Evolutionary conservation across 1,139 yeast genomes (phyloP).

Genomic region (Sugiyamaella pinicola): DNA sequence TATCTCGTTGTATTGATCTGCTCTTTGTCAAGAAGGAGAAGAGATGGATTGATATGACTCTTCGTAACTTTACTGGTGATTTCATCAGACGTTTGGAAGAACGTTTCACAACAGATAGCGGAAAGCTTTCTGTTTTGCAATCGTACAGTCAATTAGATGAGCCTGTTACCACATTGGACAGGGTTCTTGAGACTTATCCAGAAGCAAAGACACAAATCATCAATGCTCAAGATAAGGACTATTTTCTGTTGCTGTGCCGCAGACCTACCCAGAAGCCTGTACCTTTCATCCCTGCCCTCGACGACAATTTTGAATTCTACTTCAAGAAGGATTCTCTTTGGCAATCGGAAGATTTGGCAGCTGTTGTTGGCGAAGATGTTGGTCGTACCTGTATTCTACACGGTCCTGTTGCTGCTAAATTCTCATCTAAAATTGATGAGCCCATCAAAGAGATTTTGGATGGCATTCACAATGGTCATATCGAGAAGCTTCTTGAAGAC

Average conservation of each 20-base stretch:
- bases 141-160: constrained; percentile 64
- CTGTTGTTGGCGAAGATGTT: constrained; percentile 94
- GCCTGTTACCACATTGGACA: constrained; percentile 63
- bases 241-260: constrained; percentile 80
- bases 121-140: constrained; percentile 67
- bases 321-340: constrained; percentile 98
- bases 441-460: constrained; percentile 92
- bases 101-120: constrained; percentile 68
- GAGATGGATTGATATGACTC: constrained; percentile 86
- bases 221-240: constrained; percentile 94
- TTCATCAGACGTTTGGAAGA: constrained; percentile 94
- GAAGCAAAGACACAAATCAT: constrained; percentile 77
- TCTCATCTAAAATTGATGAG: constrained; percentile 81
- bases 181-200: constrained; percentile 68
- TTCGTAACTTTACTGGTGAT: constrained; percentile 85
- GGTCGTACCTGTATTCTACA: constrained; percentile 97
- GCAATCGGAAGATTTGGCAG: constrained; percentile 97
- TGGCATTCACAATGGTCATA: constrained; percentile 86
- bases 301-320: constrained; percentile 91
- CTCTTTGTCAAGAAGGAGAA: constrained; percentile 77
- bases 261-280: constrained; percentile 94
- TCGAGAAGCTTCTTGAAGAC: constrained; percentile 66
- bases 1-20: constrained; percentile 82
- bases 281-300: constrained; percentile 94
- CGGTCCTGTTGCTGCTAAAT: constrained; percentile 98